Base-by-base conservation (phyloP, 148 eudicot species). In the Pharnaceum exiguum region DNA sequence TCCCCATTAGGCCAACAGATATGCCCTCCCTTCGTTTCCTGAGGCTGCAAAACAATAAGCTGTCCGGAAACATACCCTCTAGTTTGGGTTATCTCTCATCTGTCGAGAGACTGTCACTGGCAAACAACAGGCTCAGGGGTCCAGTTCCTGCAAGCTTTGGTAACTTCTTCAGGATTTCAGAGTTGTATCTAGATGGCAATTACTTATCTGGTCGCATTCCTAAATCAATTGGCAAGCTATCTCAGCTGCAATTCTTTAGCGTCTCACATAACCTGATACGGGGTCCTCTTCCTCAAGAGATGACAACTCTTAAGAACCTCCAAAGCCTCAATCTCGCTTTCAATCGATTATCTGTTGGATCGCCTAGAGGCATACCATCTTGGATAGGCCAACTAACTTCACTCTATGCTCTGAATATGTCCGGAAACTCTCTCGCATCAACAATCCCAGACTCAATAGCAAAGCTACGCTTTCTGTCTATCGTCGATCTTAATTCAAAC, bases 331-430 rank as follows among this genome's bases (percentile, higher is more conserved):
- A 74, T 44, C 55, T 78, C 12, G 61, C 70, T 10, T 77, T 70
- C 70, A 77, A 73, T 47, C 38, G 25, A 35, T 35, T 72, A 30
- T 60, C 72, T 17, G 69, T 83, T 13, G 46, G 66, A 3, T 58
- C 67, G 23, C 70, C 69, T 21, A 83, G 85, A 68, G 56, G 43
- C 7, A 70, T 80, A 68, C 83, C 85, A 3, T 63, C 49, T 17
- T 81, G 79, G 86, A 46, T 84, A 10, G 79, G 86, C 36, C 71
- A 31, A 46, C 48, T 75, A 5, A 18, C 52, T 2, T 28, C 12
- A 16, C 69, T 81, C 6, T 85, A 82, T 50, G 45, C 59, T 0
- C 55, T 85, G 23, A 85, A 85, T 55, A 65, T 82, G 21, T 82
- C 88, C 0, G 18, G 28, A 10, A 85, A 77, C 26, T 62, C 60